Evolutionary conservation across 2,329 filamentous ascomycete species (phyloP).

Genomic region (Venturia effusa): DNA sequence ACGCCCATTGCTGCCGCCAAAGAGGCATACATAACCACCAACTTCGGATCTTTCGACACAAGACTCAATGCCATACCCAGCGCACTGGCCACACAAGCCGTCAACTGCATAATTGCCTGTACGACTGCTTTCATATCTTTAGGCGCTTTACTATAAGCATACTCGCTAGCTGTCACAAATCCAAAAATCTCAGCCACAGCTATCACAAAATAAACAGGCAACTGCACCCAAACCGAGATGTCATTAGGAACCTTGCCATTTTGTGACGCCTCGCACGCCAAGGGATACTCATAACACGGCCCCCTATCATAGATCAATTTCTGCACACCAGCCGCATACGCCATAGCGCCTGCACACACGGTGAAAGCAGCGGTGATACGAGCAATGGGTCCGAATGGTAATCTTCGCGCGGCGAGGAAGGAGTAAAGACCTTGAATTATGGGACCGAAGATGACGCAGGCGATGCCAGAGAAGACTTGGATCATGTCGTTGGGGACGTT

Average conservation of each 20-base stretch:
- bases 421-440: conserved; percentile 22
- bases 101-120: conserved; percentile 24
- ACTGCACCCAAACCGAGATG: conserved; percentile 30
- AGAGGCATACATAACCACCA: conserved; percentile 20
- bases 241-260: conserved; percentile 18
- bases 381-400: conserved; percentile 21
- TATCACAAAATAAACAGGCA: conserved; percentile 29
- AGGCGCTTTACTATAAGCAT: conserved; percentile 33
- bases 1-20: conserved; percentile 17
- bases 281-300: conserved; percentile 26
- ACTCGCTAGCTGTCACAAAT: conserved; percentile 32
- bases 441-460: conserved; percentile 23
- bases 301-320: conserved; percentile 21
- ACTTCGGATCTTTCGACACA: conserved; percentile 21
- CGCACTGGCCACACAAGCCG: conserved; percentile 22
- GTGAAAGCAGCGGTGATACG: conserved; percentile 23
- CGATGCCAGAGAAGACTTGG: conserved; percentile 22
- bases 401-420: conserved; percentile 19
- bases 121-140: conserved; percentile 30
- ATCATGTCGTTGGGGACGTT: conserved; percentile 27
- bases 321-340: conserved; percentile 22
- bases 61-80: conserved; percentile 23
- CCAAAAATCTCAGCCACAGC: conserved; percentile 33
- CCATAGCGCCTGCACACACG: conserved; percentile 21
- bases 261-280: conserved; percentile 19